Percentiles rank a stretch among this genome's conserved stretches.
Evolutionary conservation across 768 basidiomycete species (phyloP).

Genomic region (Kwoniella pini): DNA sequence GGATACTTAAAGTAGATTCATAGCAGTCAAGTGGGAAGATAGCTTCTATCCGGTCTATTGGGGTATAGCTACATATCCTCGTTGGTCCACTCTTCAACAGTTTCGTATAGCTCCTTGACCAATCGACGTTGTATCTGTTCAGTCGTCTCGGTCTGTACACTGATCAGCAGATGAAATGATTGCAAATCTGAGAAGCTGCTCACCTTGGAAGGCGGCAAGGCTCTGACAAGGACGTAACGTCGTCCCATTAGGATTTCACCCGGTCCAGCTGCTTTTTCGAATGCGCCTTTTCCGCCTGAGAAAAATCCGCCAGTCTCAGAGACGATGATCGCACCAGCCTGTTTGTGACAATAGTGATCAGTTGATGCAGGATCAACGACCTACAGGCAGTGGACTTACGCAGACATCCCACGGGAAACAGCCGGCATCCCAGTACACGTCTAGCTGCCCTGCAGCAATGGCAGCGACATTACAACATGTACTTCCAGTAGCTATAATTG

Average conservation of each 20-base stretch:
- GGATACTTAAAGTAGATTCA: no score
- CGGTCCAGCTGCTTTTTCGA: slow-evolving; percentile 54
- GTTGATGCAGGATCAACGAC: neutral
- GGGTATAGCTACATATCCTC: slow-evolving; percentile 1
- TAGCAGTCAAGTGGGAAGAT: no score
- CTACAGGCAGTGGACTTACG: slow-evolving; percentile 54
- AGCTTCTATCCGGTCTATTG: no score
- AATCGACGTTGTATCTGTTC: slow-evolving; percentile 73
- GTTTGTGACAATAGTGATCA: slow-evolving; percentile 27
- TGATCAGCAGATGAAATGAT: neutral
- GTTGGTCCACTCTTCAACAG: slow-evolving; percentile 30
- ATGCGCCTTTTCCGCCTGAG: slow-evolving; percentile 62
- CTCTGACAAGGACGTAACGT: slow-evolving; percentile 51
- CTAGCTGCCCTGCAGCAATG: slow-evolving; percentile 71
- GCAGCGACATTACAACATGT: slow-evolving; percentile 52
- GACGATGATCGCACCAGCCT: slow-evolving; percentile 85
- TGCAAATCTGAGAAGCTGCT: slow-evolving; percentile 1
- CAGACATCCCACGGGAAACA: slow-evolving; percentile 75
- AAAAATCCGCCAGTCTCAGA: slow-evolving; percentile 82
- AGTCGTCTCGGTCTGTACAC: slow-evolving; percentile 62
- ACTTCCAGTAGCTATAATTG: slow-evolving; percentile 9
- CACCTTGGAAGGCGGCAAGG: slow-evolving; percentile 40
- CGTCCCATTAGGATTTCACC: slow-evolving; percentile 52
- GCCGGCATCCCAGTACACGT: slow-evolving; percentile 81
- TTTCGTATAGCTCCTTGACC: slow-evolving; percentile 75